Evolutionary conservation across 2,329 filamentous ascomycete genomes (phyloP).

Genomic region (Aspergillus tubingensis): DNA sequence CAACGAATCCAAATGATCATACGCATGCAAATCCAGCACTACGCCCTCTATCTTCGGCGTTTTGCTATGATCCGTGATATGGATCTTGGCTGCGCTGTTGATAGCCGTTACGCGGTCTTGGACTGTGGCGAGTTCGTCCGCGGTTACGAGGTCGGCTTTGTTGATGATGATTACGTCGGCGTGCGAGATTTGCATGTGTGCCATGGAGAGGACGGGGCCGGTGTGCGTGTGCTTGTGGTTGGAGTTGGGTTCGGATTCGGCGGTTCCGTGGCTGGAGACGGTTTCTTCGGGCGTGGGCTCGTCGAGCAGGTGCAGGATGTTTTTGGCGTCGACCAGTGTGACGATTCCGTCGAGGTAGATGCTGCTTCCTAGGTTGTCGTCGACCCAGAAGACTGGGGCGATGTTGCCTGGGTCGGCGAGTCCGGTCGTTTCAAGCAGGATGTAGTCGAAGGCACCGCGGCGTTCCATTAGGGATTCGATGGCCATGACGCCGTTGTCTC

Average conservation of each 20-base stretch:
- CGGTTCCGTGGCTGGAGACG: constrained; percentile 43
- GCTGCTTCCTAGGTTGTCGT: constrained; percentile 89
- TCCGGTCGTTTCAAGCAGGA: constrained; percentile 92
- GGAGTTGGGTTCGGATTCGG: constrained; percentile 43
- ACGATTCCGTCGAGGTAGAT: constrained; percentile 98
- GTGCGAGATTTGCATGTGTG: constrained; percentile 94
- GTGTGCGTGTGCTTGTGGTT: constrained; percentile 39
- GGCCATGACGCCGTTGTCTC: constrained; percentile 88
- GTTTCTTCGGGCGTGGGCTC: constrained; percentile 55
- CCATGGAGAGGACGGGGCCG: constrained; percentile 79
- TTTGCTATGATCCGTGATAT: constrained; percentile 75
- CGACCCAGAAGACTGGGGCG: constrained; percentile 95
- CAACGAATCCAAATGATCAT: constrained; percentile 75
- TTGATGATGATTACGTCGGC: constrained; percentile 95
- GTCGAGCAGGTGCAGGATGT: constrained; percentile 79
- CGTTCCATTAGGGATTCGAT: constrained; percentile 96
- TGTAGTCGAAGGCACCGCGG: constrained; percentile 93
- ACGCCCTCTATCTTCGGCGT: constrained; percentile 83
- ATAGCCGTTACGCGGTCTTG: constrained; percentile 75
- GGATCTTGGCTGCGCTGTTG: constrained; percentile 83
- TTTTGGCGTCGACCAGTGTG: constrained; percentile 92
- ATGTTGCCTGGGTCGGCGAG: constrained; percentile 94
- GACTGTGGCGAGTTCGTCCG: constrained; percentile 69
- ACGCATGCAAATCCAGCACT: constrained; percentile 86
- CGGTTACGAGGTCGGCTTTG: constrained; percentile 80